Conservation (phyloP, 805 yeast species). For the Candida hispaniensis region DNA sequence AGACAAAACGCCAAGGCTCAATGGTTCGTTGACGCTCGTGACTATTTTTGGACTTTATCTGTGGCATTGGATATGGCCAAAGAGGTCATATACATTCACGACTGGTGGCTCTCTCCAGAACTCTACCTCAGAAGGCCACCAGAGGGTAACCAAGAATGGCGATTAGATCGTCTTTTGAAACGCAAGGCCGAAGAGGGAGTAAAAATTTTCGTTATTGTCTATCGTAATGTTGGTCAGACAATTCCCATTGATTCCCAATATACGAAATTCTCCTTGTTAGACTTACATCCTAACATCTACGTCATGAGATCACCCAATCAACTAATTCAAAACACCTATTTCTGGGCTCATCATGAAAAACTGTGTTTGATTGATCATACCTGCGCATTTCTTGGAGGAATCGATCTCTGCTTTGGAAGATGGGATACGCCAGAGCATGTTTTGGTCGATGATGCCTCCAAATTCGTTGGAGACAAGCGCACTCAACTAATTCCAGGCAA, state of each 20-base stretch:
- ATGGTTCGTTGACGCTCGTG: slow-evolving; percentile 95
- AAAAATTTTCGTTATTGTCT: slow-evolving; percentile 80
- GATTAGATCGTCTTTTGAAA: slow-evolving; percentile 79
- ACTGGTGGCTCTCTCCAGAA: slow-evolving; percentile 98
- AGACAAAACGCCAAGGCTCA: slow-evolving; percentile 79
- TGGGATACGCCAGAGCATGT: slow-evolving; percentile 96
- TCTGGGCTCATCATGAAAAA: slow-evolving; percentile 99
- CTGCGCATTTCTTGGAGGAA: slow-evolving; percentile 86
- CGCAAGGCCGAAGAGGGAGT: slow-evolving; percentile 92
- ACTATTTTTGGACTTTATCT: slow-evolving; percentile 92
- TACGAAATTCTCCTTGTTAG: slow-evolving; percentile 86
- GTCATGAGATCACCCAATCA: slow-evolving; percentile 94
- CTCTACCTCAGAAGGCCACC: slow-evolving; percentile 88
- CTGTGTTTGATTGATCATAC: slow-evolving; percentile 77
- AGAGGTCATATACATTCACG: slow-evolving; percentile 89
- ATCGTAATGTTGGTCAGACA: slow-evolving; percentile 86
- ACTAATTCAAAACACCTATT: slow-evolving; percentile 79
- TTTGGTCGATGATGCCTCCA: slow-evolving; percentile 57
- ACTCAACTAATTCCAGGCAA: slow-evolving; percentile 85
- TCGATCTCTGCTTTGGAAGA: slow-evolving; percentile 91
- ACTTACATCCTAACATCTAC: slow-evolving; percentile 74
- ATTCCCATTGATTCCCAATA: slow-evolving; percentile 90
- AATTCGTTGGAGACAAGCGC: slow-evolving; percentile 26
- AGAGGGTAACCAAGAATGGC: slow-evolving; percentile 86
- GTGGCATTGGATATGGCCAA: slow-evolving; percentile 87